Base-by-base conservation (phyloP, 2,329 filamentous ascomycete species). In the Pestalotiopsis sp. region DNA sequence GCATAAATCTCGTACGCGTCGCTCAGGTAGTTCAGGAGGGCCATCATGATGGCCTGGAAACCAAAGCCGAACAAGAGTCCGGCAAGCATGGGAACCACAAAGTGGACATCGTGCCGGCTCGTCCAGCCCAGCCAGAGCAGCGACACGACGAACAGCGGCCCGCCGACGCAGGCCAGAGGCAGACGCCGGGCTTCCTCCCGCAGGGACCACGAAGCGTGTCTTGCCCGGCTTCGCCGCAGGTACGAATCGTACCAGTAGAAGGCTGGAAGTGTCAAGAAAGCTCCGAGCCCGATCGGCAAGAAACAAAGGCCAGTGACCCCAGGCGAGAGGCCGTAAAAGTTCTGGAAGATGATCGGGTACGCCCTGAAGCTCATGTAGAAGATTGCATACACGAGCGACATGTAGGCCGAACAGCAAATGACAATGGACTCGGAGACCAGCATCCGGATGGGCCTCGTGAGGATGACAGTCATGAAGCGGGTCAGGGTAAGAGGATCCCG, bases 331-430 rank as follows among this genome's bases (percentile, higher is more conserved):
- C 81, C 80, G 76, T 94, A 93, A 3, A 89, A 75, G 30, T 79
- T 75, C 70, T 86, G 81, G 77, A 93, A 94, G 70, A 94, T 91
- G 68, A 90, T 83, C 1, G 89, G 89, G 76, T 91, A 94, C 2
- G 91, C 90, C 76, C 93, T 88, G 73, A 95, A 93, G 75, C 89
- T 93, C 79, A 94, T 92, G 82, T 88, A 87, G 74, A 87, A 87
- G 72, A 87, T 86, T 62, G 82, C 86, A 75, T 94, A 94, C 39
- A 89, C 85, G 38, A 94, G 82, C 44, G 92, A 88, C 13, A 94
- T 82, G 77, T 94, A 94, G 74, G 88, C 75, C 76, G 90, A 93
- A 1, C 86, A 88, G 60, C 89, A 90, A 26, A 89, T 83, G 9
- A 95, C 91, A 64, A 95, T 91, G 61, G 90, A 89, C 75, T 96